phyloP scores from a whole-genome alignment of 495 filamentous ascomycete genomes.

The Penicillium mononematosum region DNA sequence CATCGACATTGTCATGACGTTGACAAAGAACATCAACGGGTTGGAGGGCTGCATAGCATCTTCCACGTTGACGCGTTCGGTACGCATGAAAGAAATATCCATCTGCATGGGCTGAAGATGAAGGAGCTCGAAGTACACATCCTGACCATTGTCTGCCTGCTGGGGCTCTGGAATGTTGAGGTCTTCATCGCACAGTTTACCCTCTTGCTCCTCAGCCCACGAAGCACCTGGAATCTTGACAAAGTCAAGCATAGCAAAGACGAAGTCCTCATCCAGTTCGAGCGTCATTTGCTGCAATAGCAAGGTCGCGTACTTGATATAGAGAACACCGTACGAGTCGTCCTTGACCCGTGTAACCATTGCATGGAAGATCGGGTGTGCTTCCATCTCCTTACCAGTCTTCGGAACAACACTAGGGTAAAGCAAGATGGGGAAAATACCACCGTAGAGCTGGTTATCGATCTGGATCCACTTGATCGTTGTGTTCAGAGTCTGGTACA shows the following conservation, averaged over 20 bases:
- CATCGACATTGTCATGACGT: constrained; percentile 98
- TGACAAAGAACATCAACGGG: constrained; percentile 96
- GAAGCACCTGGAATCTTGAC: constrained; percentile 91
- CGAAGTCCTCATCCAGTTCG: constrained; percentile 96
- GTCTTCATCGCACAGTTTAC: constrained; percentile 81
- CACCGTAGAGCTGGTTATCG: constrained; percentile 97
- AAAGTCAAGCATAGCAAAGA: constrained; percentile 93
- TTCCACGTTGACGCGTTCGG: constrained; percentile 93
- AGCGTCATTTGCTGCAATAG: constrained; percentile 97
- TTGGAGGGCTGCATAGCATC: constrained; percentile 83
- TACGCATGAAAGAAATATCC: constrained; percentile 94
- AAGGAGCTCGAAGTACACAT: constrained; percentile 95
- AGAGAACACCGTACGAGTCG: constrained; percentile 94
- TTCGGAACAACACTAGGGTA: constrained; percentile 99
- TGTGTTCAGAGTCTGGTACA: constrained; percentile 86
- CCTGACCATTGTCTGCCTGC: constrained; percentile 75
- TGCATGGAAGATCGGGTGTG: constrained; percentile 89
- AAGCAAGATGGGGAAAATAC: constrained; percentile 94
- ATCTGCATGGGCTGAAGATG: constrained; percentile 98
- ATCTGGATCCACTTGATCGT: constrained; percentile 98
- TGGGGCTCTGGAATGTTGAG: constrained; percentile 91
- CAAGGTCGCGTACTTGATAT: constrained; percentile 96
- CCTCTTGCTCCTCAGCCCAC: constrained; percentile 80
- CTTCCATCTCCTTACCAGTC: constrained; percentile 93
- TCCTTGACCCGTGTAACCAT: constrained; percentile 95